phyloP scores from a whole-genome alignment of 768 basidiomycete species.

The Candolleomyces aberdarensis region DNA sequence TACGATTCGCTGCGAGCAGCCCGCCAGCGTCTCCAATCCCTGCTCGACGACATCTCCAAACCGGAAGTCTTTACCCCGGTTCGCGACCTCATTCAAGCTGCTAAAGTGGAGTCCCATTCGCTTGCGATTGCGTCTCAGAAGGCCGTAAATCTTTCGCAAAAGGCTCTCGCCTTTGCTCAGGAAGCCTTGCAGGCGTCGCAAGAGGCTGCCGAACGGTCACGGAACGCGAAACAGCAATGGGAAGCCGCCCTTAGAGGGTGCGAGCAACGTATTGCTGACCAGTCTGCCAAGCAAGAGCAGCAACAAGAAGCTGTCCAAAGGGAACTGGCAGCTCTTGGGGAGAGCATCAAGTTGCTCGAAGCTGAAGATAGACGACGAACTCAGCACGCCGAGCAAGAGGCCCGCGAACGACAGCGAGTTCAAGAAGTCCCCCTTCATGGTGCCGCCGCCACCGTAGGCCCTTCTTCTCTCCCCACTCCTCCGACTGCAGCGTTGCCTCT shows the following conservation, averaged over 20 bases:
- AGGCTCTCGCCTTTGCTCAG: slow-evolving; percentile 24
- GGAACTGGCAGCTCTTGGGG: slow-evolving; percentile 2
- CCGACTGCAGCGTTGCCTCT: not conserved
- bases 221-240: slow-evolving; percentile 19
- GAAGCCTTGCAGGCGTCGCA: slow-evolving; percentile 25
- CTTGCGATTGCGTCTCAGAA: slow-evolving; percentile 22
- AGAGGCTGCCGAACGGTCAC: slow-evolving; percentile 21
- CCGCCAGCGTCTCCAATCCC: not conserved
- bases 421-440: not conserved
- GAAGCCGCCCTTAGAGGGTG: slow-evolving; percentile 22
- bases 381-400: not conserved
- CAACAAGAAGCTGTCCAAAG: slow-evolving; percentile 5
- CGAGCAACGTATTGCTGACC: slow-evolving; percentile 11
- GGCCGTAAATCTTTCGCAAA: slow-evolving; percentile 26
- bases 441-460: not conserved
- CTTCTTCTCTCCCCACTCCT: not conserved
- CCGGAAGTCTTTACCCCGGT: slow-evolving; percentile 15
- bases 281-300: slow-evolving; percentile 4
- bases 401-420: not conserved
- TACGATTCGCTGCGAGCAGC: not conserved
- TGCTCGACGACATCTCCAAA: slow-evolving; percentile 15
- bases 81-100: slow-evolving; percentile 19
- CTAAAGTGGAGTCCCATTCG: slow-evolving; percentile 20
- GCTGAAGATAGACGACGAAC: not conserved
- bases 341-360: not conserved